These are phyloP conservation scores for Mortierella claussenii DNA, from an alignment of 192 early-diverging fungal genomes.

Conservation along the genomic window DNA sequence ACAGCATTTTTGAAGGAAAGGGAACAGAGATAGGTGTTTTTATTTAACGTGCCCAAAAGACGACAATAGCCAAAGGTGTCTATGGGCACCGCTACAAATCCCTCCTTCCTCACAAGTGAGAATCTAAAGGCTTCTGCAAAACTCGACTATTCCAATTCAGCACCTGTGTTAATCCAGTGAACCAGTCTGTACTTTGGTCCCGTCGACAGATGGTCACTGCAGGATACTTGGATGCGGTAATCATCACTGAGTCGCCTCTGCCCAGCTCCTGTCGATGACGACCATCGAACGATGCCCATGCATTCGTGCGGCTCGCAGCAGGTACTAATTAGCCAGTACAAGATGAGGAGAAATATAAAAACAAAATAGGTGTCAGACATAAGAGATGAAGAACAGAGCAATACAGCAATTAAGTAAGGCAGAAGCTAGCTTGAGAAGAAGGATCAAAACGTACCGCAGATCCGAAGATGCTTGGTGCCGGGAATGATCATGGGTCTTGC, in stretches of 20 bases:
- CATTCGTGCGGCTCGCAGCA: constrained; percentile 67
- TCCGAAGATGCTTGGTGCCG: constrained; percentile 81
- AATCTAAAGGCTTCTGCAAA: constrained; percentile 80
- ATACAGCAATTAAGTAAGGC: not conserved
- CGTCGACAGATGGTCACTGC: constrained; percentile 82
- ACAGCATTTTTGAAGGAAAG: no score
- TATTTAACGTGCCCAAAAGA: no score
- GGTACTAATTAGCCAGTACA: constrained; percentile 33
- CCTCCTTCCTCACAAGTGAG: constrained; percentile 23
- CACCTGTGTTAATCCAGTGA: constrained; percentile 78
- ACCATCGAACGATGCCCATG: constrained; percentile 94
- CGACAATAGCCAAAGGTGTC: no score
- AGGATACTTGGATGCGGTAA: constrained; percentile 87
- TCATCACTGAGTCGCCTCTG: constrained; percentile 81
- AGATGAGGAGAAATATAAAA: not conserved
- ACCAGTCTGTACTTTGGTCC: constrained; percentile 89
- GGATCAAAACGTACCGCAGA: constrained; percentile 59
- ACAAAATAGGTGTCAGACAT: not conserved
- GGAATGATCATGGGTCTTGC: constrained; percentile 95
- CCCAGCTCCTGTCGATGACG: constrained; percentile 85
- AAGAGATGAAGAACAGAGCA: not conserved
- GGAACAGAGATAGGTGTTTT: no score
- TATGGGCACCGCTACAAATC: no score
- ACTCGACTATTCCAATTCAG: constrained; percentile 93
- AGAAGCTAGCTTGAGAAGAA: not conserved